Conservation (phyloP, 164 flowering plant genomes). For the Tinospora cordifolia region DNA sequence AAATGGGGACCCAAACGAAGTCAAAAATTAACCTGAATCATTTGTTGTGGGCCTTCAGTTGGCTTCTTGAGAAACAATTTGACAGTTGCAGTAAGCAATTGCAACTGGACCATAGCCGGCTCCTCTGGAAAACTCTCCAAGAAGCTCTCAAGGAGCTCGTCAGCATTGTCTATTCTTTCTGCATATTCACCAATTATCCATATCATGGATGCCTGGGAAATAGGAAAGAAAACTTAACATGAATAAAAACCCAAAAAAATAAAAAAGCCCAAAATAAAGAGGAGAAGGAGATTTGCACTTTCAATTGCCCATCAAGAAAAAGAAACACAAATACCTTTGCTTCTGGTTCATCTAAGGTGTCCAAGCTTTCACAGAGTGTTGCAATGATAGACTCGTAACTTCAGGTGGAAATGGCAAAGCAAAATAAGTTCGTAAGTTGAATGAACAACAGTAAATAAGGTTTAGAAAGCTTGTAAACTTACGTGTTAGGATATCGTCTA, state of each 20-base stretch:
- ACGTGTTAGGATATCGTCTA: slow-evolving; percentile 99
- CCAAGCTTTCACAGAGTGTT: slow-evolving; percentile 97
- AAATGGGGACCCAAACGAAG: background rate
- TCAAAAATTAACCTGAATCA: slow-evolving; percentile 74
- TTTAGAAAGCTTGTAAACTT: slow-evolving; percentile 17
- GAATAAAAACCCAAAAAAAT: background rate
- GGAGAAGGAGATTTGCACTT: background rate
- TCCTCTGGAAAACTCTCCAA: slow-evolving; percentile 95
- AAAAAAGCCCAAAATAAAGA: too few species aligned
- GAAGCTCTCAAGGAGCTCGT: slow-evolving; percentile 97
- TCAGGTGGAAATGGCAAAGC: slow-evolving; percentile 18
- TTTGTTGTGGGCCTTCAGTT: slow-evolving; percentile 99
- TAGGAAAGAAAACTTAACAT: background rate
- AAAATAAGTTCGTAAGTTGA: slow-evolving; percentile 9
- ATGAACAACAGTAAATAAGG: slow-evolving; percentile 1
- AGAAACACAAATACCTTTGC: slow-evolving; percentile 66
- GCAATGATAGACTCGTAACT: slow-evolving; percentile 99
- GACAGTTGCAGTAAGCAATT: slow-evolving; percentile 91
- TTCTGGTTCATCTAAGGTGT: slow-evolving; percentile 97
- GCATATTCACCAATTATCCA: slow-evolving; percentile 99
- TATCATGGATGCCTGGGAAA: slow-evolving; percentile 90
- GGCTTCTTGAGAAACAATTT: slow-evolving; percentile 96
- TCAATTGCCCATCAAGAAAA: background rate
- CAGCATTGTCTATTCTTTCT: slow-evolving; percentile 99
- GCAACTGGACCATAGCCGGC: slow-evolving; percentile 93